Base-by-base conservation (phyloP, 805 yeast species). In the Candida easanensis region DNA sequence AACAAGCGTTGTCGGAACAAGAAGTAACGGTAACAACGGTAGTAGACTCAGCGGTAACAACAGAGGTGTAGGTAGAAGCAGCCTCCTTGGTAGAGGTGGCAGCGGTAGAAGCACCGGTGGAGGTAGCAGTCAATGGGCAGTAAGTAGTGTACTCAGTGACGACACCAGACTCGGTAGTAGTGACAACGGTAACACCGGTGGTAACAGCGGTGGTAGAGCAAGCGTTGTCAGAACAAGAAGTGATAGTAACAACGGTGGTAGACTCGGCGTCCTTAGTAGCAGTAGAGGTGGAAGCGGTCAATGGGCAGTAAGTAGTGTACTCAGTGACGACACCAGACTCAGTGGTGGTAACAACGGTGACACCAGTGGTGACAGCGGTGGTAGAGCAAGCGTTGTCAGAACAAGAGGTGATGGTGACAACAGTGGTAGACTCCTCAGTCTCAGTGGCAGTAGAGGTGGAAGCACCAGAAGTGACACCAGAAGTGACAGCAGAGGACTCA, bases 281-380 rank as follows among this genome's bases (percentile, higher is more conserved):
- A 27, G 57, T 37, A 31, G 64, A 61, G 49, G 64, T 54, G 28
- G 51, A 38, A 14, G 33, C 28, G 20, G 50, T 42, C 39, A 49
- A 44, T 42, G 51, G 51, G 45, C 50, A 48, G 48, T 43, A 50
- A 25, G 52, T 50, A 50, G 69, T 65, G 64, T 58, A 62, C 45
- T 56, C 57, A 39, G 69, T 64, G 44, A 62, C 60, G 32, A 53
- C 60, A 52, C 64, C 65, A 56, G 58, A 50, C 30, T 26, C 30
- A 13, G 30, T 26, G 30, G 30, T 30, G 20, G 51, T 48, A 23
- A 50, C 45, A 32, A 43, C 45, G 20, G 50, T 42, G 31, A 48
- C 46, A 45, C 48, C 54, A 21, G 52, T 45, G 31, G 50, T 44
- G 19, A 42, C 40, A 18, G 45, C 33, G 10, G 40, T n/a, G 4